Evolutionary conservation across 1,284 basidiomycete species (phyloP).

Genomic region (Farysia itapuensis): DNA sequence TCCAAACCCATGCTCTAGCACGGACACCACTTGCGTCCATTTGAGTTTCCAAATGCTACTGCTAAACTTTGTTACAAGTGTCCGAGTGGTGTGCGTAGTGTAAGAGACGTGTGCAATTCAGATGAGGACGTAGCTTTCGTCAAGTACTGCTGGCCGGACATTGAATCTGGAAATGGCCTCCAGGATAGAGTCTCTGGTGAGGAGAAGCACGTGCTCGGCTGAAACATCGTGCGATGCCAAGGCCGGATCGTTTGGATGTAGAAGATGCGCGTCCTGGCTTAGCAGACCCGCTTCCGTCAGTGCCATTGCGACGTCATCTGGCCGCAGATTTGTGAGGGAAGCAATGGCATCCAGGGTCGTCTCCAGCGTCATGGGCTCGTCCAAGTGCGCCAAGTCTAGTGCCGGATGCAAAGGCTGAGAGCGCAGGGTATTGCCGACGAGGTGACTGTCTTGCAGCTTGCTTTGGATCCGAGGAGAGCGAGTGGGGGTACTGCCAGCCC

Average conservation of each 20-base stretch:
- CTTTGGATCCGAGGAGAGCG: neutral
- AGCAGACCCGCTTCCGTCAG: conserved; percentile 83
- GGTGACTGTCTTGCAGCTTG: neutral
- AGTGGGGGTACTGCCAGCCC: conserved; percentile 8
- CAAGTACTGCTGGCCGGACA: conserved; percentile 41
- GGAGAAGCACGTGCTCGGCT: conserved; percentile 12
- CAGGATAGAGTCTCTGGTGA: conserved; percentile 27
- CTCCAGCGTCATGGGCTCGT: conserved; percentile 8
- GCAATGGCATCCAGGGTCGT: conserved; percentile 66
- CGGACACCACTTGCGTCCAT: too few relatives aligned
- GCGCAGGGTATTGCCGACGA: neutral
- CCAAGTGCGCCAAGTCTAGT: conserved; percentile 5
- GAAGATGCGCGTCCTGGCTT: conserved; percentile 54
- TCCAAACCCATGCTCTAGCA: conserved; percentile 1
- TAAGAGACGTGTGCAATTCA: too few relatives aligned
- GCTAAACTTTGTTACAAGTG: too few relatives aligned
- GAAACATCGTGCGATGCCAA: neutral
- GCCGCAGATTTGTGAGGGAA: conserved; percentile 74
- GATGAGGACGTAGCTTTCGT: conserved; percentile 35
- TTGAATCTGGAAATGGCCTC: conserved; percentile 21
- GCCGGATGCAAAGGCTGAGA: conserved; percentile 9
- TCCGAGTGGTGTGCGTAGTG: too few relatives aligned
- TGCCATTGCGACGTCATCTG: conserved; percentile 84
- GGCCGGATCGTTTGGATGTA: conserved; percentile 1
- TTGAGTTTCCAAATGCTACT: too few relatives aligned